A percentile compares a stretch with the other conserved stretches of the same genome.
Conservation (phyloP, 2,329 filamentous ascomycete genomes). For the Penicillium paneum region DNA sequence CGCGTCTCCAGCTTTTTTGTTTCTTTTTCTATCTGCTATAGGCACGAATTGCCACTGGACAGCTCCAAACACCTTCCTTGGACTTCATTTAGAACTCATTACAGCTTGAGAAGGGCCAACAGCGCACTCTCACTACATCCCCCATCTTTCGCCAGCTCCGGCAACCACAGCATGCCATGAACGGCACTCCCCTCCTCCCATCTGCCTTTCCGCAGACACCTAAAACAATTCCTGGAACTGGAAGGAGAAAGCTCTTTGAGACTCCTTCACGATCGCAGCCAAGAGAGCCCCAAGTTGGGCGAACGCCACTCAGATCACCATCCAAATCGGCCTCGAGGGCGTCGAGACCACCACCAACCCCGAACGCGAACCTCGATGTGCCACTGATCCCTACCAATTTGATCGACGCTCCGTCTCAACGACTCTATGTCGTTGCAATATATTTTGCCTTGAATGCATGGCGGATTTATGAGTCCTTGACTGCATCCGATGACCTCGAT, state of each 20-base stretch:
- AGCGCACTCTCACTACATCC: neutral
- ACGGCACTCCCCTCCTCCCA: slow-evolving; percentile 74
- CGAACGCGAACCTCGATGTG: slow-evolving; percentile 22
- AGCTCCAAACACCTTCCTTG: neutral
- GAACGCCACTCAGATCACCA: slow-evolving; percentile 20
- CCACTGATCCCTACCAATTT: slow-evolving; percentile 78
- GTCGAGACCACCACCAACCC: slow-evolving; percentile 14
- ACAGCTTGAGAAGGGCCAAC: neutral
- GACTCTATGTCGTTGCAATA: slow-evolving; percentile 78
- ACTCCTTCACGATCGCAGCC: slow-evolving; percentile 27
- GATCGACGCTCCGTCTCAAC: slow-evolving; percentile 85
- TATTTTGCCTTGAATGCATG: slow-evolving; percentile 75
- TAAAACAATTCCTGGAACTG: slow-evolving; percentile 43
- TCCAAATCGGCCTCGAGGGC: slow-evolving; percentile 23
- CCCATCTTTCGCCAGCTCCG: slow-evolving; percentile 6
- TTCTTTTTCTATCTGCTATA: slow-evolving; percentile 6
- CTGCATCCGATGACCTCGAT: slow-evolving; percentile 74
- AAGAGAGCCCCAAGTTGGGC: slow-evolving; percentile 20
- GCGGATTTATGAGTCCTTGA: slow-evolving; percentile 82
- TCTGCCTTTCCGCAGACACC: slow-evolving; percentile 79
- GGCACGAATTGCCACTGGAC: neutral
- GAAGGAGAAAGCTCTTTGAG: slow-evolving; percentile 31
- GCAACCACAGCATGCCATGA: slow-evolving; percentile 65
- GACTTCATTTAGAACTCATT: neutral
- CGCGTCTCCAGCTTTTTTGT: slow-evolving; percentile 26